A percentile compares a stretch with the other conserved stretches of the same genome.
Evolutionary conservation across 2,329 filamentous ascomycete genomes (phyloP).

Genomic region (Colletotrichum shisoi): DNA sequence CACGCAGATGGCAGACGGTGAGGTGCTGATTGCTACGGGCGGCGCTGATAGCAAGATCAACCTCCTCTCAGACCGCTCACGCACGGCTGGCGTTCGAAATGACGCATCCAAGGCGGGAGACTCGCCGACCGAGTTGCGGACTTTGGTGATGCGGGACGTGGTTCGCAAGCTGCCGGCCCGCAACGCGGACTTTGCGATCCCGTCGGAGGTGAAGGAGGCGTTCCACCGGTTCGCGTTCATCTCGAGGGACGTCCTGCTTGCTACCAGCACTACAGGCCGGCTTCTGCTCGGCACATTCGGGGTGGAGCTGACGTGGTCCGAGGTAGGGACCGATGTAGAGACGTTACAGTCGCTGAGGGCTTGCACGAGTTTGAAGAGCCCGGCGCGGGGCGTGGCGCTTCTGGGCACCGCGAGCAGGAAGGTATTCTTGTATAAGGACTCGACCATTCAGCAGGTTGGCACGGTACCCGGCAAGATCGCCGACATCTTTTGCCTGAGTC

Average conservation of each 20-base stretch:
- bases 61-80: conserved; percentile 50
- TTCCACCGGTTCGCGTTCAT: conserved; percentile 73
- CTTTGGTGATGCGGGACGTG: conserved; percentile 49
- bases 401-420: conserved; percentile 60
- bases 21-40: conserved; percentile 70
- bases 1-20: conserved; percentile 44
- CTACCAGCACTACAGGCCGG: conserved; percentile 67
- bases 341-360: conserved; percentile 52
- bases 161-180: conserved; percentile 40
- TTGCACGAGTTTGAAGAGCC: conserved; percentile 58
- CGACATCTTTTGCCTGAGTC: conserved; percentile 56
- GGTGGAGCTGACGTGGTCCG: conserved; percentile 52
- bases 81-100: neutral
- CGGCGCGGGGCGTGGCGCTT: conserved; percentile 52
- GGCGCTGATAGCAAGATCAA: conserved; percentile 81
- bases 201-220: conserved; percentile 49
- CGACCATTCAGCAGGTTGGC: conserved; percentile 48
- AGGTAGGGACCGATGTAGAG: conserved; percentile 49
- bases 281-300: conserved; percentile 59
- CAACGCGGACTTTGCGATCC: conserved; percentile 45
- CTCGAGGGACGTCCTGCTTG: conserved; percentile 59
- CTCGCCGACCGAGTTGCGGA: conserved; percentile 38
- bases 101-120: neutral
- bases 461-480: conserved; percentile 59
- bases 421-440: conserved; percentile 55